Evolutionary conservation across 148 eudicot species (phyloP).

Genomic region (Camellia sinensis): DNA sequence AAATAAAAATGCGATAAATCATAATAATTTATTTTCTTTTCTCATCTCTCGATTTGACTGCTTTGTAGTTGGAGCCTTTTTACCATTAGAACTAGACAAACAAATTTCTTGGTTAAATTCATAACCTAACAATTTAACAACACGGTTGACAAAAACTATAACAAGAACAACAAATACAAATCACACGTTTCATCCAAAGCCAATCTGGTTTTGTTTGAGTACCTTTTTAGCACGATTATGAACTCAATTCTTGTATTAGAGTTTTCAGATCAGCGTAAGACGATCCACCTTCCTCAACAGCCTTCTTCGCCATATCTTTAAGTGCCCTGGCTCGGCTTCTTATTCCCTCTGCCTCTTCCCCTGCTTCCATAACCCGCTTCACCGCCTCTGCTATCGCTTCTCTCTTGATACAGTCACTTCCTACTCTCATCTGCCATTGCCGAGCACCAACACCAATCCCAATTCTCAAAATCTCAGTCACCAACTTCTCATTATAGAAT

Average conservation of each 20-base stretch:
- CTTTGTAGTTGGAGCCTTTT: no score
- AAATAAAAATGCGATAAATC: no score
- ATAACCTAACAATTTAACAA: no score
- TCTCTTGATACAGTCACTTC: slow-evolving; percentile 5
- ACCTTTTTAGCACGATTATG: no score
- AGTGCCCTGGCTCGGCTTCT: slow-evolving; percentile 23
- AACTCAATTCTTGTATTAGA: slow-evolving; percentile 16
- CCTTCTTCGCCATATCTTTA: slow-evolving; percentile 6
- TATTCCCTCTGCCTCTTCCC: slow-evolving; percentile 37
- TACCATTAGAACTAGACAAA: no score
- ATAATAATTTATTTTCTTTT: no score
- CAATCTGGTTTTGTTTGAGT: no score
- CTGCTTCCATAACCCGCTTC: slow-evolving; percentile 18
- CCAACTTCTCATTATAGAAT: slow-evolving; percentile 17
- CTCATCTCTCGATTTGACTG: no score
- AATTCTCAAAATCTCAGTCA: slow-evolving; percentile 25
- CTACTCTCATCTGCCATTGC: slow-evolving; percentile 14
- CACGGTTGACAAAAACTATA: no score
- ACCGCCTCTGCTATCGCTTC: slow-evolving; percentile 27
- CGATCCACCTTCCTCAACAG: slow-evolving; percentile 37
- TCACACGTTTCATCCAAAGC: no score
- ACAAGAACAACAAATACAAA: no score
- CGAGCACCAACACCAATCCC: slow-evolving; percentile 38
- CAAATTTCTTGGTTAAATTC: no score
- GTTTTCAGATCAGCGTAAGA: slow-evolving; percentile 22